Evolutionary conservation across 176 grass and related monocot genomes (phyloP).

Genomic region (Alloteropsis semialata): DNA sequence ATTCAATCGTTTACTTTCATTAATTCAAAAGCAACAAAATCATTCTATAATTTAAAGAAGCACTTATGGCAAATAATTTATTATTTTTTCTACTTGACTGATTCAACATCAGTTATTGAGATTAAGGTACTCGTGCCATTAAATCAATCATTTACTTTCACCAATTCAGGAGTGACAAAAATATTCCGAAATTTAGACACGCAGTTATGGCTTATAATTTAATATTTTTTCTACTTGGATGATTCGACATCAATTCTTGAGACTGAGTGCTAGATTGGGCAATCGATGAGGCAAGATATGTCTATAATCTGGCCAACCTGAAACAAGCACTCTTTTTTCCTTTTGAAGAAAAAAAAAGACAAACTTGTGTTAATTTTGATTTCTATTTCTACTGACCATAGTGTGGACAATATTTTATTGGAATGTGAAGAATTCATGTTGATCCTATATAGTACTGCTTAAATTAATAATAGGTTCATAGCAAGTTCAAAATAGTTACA

Average conservation of each 20-base stretch:
- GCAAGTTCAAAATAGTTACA: not conserved
- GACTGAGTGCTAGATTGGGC: not conserved
- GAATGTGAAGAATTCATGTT: too few species aligned
- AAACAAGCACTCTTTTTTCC: not conserved
- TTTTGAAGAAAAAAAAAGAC: not conserved
- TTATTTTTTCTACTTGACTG: not conserved
- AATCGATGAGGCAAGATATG: not conserved
- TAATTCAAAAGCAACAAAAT: not conserved
- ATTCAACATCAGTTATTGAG: not conserved
- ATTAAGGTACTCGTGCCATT: not conserved
- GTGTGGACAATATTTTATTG: not conserved
- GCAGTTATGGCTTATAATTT: not conserved
- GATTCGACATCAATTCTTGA: not conserved
- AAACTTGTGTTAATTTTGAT: not conserved
- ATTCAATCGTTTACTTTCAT: not conserved
- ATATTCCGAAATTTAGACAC: not conserved
- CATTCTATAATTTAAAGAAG: not conserved
- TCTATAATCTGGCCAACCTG: not conserved
- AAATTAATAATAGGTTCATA: not conserved
- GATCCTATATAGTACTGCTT: not conserved
- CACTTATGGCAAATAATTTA: not conserved
- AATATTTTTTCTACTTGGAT: not conserved
- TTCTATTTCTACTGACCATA: not conserved
- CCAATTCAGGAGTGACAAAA: not conserved
- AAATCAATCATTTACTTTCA: not conserved